Evolutionary conservation across 1,139 yeast species (phyloP).

Genomic region (Magnusiomyces paraingens): DNA sequence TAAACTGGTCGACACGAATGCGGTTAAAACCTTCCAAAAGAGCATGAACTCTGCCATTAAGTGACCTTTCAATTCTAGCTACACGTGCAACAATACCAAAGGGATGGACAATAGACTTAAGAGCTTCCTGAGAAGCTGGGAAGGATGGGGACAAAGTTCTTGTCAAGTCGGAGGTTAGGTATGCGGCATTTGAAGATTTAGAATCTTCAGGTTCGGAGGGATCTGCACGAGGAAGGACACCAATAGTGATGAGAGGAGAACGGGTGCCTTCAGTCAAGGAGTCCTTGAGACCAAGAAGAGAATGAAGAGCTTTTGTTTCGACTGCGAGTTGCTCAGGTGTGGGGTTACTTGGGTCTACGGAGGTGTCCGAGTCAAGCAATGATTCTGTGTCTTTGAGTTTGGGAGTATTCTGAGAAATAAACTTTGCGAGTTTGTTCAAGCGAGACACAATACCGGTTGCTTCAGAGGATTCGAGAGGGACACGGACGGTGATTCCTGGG

Average conservation of each 20-base stretch:
- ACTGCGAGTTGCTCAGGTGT: background rate
- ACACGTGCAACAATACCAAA: conserved; percentile 27
- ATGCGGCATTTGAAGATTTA: conserved; percentile 3
- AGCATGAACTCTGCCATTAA: conserved; percentile 15
- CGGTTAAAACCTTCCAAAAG: conserved; percentile 27
- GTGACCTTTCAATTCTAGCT: conserved; percentile 19
- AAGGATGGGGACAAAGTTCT: background rate
- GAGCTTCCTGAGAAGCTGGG: background rate
- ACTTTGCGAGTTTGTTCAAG: conserved; percentile 8
- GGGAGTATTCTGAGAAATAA: background rate
- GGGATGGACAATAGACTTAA: conserved; percentile 11
- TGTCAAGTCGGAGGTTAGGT: conserved; percentile 3
- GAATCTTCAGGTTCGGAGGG: conserved; percentile 8
- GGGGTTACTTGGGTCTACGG: background rate
- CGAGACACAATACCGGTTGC: conserved; percentile 13
- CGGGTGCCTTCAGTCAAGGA: background rate
- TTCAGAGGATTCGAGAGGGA: conserved; percentile 16
- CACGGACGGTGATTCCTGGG: conserved; percentile 23
- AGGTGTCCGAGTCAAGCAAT: background rate
- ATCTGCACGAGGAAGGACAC: conserved; percentile 12
- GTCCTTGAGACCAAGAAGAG: conserved; percentile 2
- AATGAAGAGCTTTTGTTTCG: background rate
- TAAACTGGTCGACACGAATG: conserved; percentile 16
- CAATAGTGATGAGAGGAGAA: conserved; percentile 7
- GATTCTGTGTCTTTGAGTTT: background rate